These are phyloP conservation scores for Colletotrichum chrysophilum DNA, from an alignment of 2,329 filamentous ascomycete species.

Conservation along the genomic window DNA sequence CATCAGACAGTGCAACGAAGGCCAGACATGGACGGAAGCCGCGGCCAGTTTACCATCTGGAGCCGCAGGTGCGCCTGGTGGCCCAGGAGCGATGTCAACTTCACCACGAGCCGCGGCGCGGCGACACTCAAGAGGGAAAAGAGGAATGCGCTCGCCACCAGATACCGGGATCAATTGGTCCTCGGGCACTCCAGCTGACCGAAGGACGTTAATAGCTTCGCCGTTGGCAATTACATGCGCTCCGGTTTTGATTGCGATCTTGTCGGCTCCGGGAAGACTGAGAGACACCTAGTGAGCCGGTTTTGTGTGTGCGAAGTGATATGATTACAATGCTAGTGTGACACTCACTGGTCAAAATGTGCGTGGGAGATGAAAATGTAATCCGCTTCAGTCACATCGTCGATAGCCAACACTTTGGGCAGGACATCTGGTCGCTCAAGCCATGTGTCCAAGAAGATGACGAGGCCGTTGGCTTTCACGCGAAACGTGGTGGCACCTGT, in stretches of 20 bases:
- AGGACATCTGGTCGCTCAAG: background rate
- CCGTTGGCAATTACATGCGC: background rate
- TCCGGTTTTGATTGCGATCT: background rate
- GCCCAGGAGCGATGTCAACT: background rate
- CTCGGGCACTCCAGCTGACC: background rate
- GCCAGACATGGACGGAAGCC: slow-evolving; percentile 26
- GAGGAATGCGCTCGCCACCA: background rate
- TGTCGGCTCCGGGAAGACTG: background rate
- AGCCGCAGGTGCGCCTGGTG: background rate
- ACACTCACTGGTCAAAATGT: slow-evolving; percentile 27
- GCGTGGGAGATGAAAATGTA: slow-evolving; percentile 31
- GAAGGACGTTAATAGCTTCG: background rate
- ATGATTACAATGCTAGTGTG: background rate
- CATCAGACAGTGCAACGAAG: slow-evolving; percentile 28
- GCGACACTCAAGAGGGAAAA: background rate
- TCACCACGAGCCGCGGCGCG: background rate
- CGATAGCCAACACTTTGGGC: slow-evolving; percentile 3
- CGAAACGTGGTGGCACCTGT: background rate
- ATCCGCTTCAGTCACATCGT: slow-evolving; percentile 26
- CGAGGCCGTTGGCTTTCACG: background rate
- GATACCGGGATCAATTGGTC: background rate
- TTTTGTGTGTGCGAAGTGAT: background rate
- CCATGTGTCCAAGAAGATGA: background rate
- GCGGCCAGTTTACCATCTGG: slow-evolving; percentile 12
- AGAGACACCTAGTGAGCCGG: background rate